Base-by-base conservation (phyloP, 305 asterid species). In the Fraxinus platypoda region DNA sequence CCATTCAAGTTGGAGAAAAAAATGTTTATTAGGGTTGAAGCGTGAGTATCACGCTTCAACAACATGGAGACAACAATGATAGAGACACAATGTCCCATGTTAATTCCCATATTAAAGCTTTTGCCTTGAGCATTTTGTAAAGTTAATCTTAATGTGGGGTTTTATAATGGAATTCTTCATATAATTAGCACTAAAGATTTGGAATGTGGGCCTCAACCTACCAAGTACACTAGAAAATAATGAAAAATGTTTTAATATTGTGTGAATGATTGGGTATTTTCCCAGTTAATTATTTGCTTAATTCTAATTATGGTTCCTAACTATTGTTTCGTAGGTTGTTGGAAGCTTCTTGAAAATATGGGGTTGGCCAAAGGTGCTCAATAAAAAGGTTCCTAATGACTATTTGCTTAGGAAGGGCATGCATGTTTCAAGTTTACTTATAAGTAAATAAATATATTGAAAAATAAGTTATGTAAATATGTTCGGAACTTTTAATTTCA, bases 191-290 rank as follows among this genome's bases (percentile, higher is more conserved):
- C 37, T 78, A 78, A 81, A 34, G 23, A 81, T 31, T 74, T 17
- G 68, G 5, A 41, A 82, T 66, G 54, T 80, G 62, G 77, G 79
- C 86, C 84, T 83, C 74, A 83, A 57, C 78, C 82, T 77, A 81
- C 35, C 72, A 77, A 81, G 87, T 78, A 86, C 86, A 81, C 84
- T 80, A 80, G 86, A 78, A 78, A 57, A 35, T 30, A 76, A 43
- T 41, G 46, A 73, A 25, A 70, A 70, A 79, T 59, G 57, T 15
- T 49, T 80, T 80, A 34, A 4, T 76, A 78, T 87, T 77, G 76
- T 80, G 76, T 83, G 80, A 89, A 84, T 89, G 90, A 89, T 87
- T 87, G 89, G 89, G 87, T 89, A 84, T 85, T 86, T 85, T 62
- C 52, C 71, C 59, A 85, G 62, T 78, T 80, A 85, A 85, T 43